phyloP scores from a whole-genome alignment of 495 filamentous ascomycete species.

The Penicillium steckii region DNA sequence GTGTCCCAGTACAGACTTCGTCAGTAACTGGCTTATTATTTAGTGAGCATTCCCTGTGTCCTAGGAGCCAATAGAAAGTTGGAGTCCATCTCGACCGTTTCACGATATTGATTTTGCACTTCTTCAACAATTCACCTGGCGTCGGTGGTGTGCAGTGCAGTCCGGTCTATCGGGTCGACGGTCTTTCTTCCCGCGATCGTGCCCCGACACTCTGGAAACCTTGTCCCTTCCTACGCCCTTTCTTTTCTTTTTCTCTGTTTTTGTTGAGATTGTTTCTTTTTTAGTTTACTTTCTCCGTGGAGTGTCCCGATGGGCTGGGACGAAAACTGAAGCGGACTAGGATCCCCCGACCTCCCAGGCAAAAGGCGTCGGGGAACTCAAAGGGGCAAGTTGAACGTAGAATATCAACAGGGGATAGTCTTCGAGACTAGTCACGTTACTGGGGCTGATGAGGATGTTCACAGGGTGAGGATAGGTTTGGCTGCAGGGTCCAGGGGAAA shows the following conservation, averaged over 20 bases:
- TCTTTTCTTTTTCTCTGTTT: neutral
- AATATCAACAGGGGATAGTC: neutral
- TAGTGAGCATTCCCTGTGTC: too few relatives aligned
- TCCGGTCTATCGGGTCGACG: constrained; percentile 16
- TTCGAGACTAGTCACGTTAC: neutral
- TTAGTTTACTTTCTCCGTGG: neutral
- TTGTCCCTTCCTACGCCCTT: neutral
- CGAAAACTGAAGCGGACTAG: constrained; percentile 2
- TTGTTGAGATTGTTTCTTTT: neutral
- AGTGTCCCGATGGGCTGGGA: constrained; percentile 18
- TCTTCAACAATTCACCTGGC: neutral
- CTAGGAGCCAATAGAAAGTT: neutral
- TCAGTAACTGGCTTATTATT: neutral
- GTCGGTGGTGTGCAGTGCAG: constrained; percentile 2
- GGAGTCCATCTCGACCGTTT: neutral
- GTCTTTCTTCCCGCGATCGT: constrained; percentile 3
- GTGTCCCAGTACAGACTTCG: too few relatives aligned
- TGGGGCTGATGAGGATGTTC: neutral
- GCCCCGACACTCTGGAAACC: constrained; percentile 1
- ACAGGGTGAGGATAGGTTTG: neutral
- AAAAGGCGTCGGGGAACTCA: constrained; percentile 7
- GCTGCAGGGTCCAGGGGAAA: constrained; percentile 17
- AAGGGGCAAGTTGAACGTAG: constrained; percentile 7
- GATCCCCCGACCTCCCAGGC: neutral
- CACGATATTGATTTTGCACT: neutral